Evolutionary conservation across 1,284 basidiomycete species (phyloP).

Genomic region (Hymenochaete sp.): DNA sequence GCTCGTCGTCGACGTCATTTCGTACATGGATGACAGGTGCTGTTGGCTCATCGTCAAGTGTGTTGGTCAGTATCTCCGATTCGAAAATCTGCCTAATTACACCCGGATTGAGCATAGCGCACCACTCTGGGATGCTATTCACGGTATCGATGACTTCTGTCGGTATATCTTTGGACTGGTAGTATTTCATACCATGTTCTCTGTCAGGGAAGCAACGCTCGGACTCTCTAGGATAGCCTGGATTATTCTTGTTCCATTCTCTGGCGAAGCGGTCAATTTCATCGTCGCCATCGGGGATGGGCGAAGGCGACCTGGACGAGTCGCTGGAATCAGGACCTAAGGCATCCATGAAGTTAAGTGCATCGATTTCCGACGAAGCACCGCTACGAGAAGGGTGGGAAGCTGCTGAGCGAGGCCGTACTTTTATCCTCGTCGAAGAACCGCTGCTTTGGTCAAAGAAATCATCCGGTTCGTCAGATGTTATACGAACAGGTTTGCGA

Average conservation of each 20-base stretch:
- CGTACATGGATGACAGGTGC: constrained; percentile 58
- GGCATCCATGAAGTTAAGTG: no score
- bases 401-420: no score
- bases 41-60: constrained; percentile 50
- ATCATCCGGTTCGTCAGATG: no score
- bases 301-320: no score
- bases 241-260: no score
- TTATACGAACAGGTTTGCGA: no score
- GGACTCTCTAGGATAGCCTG: background rate
- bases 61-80: constrained; percentile 46
- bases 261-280: background rate
- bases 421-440: no score
- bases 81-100: constrained; percentile 43
- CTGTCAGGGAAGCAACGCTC: constrained; percentile 7
- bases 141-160: constrained; percentile 45
- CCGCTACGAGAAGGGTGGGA: no score
- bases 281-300: no score
- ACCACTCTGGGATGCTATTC: constrained; percentile 32
- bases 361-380: no score
- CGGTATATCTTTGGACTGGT: constrained; percentile 35
- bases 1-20: constrained; percentile 57
- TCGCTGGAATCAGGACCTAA: no score
- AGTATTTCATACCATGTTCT: constrained; percentile 25
- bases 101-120: constrained; percentile 26
- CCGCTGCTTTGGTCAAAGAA: no score